Conservation (phyloP, 495 filamentous ascomycete species). For the Trichoderma erinaceum region DNA sequence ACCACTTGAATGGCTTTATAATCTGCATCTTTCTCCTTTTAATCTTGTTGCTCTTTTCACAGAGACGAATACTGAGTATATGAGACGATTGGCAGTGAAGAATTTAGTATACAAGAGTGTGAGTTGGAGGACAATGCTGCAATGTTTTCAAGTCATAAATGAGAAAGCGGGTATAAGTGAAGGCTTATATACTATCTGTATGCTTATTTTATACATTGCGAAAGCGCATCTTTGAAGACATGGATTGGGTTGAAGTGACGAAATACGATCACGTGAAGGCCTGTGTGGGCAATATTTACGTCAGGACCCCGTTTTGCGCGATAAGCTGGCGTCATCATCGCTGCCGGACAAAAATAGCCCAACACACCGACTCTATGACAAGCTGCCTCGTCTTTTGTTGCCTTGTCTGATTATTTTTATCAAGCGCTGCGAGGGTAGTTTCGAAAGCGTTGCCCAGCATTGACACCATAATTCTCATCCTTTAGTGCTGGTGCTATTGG, state of each 20-base stretch:
- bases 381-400: neutral
- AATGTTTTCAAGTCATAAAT: no score
- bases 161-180: neutral
- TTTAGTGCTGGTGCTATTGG: no score
- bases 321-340: neutral
- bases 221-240: neutral
- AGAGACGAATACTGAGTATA: no score
- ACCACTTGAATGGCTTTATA: neutral
- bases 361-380: neutral
- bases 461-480: no score
- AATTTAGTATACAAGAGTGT: no score
- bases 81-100: no score
- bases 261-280: neutral
- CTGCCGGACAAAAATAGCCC: conserved; percentile 3
- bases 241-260: neutral
- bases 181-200: neutral
- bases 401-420: neutral
- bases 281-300: neutral
- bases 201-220: neutral
- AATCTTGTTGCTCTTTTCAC: neutral
- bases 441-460: no score
- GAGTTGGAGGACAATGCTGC: no score
- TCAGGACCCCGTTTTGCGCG: neutral
- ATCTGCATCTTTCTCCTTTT: neutral
- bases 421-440: no score